These are phyloP conservation scores for Rhynchospora breviuscula DNA, from an alignment of 176 grass and related monocot genomes.

Conservation along the genomic window DNA sequence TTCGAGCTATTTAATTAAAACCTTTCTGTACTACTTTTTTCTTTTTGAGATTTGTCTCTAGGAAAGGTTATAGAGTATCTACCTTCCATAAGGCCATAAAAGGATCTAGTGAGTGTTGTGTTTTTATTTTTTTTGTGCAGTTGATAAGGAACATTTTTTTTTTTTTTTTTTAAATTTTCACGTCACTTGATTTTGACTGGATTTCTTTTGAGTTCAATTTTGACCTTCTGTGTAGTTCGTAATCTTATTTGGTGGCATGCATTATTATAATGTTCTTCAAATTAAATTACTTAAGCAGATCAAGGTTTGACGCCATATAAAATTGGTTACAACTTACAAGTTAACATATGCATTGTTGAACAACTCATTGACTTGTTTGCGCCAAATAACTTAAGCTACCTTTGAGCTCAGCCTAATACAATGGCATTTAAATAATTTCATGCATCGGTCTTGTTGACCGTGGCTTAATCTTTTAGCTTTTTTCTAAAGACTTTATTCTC, in stretches of 20 bases:
- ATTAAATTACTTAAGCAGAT: not conserved
- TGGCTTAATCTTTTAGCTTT: not conserved
- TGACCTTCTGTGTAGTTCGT: not conserved
- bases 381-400: not conserved
- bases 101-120: too few relatives aligned
- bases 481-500: not conserved
- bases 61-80: not conserved
- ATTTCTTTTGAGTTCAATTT: slow-evolving; percentile 9
- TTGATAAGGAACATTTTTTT: not conserved
- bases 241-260: not conserved
- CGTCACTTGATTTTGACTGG: slow-evolving; percentile 9
- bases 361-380: not conserved
- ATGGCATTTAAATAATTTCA: not conserved
- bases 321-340: not conserved
- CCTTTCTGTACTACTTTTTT: not conserved
- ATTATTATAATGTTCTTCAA: not conserved
- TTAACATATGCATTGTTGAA: not conserved
- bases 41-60: not conserved
- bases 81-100: not conserved
- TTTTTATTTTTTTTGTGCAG: not conserved
- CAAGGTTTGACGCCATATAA: not conserved
- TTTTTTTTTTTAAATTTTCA: slow-evolving; percentile 6
- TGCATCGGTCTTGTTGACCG: not conserved
- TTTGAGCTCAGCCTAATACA: not conserved
- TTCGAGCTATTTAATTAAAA: not conserved